Conservation (phyloP, 345 rosid genomes). For the Hevea brasiliensis region DNA sequence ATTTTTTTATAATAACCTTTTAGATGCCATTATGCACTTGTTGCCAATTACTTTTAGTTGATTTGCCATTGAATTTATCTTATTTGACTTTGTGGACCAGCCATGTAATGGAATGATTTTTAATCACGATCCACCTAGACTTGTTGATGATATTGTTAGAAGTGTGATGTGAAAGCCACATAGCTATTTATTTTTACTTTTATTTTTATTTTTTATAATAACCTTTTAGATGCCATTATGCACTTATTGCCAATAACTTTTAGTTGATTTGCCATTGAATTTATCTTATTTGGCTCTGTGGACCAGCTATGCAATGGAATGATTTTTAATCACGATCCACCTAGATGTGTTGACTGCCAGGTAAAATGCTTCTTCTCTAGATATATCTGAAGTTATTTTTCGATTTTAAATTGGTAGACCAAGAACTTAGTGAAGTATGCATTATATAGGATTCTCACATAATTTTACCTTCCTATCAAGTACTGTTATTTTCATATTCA, state of each 20-base stretch:
- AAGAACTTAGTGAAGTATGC: neutral
- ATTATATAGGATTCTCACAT: neutral
- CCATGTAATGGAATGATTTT: slow-evolving; percentile 79
- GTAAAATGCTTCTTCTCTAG: slow-evolving; percentile 43
- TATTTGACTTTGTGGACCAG: slow-evolving; percentile 53
- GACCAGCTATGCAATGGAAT: slow-evolving; percentile 84
- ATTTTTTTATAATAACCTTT: neutral
- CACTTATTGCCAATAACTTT: slow-evolving; percentile 2
- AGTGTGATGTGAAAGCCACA: neutral
- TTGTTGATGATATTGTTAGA: slow-evolving; percentile 35
- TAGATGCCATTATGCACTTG: neutral
- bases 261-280: slow-evolving; percentile 33
- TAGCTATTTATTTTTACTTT: neutral
- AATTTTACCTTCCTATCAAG: neutral
- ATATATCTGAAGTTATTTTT: slow-evolving; percentile 15
- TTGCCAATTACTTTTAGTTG: slow-evolving; percentile 17
- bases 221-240: neutral
- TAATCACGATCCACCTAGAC: slow-evolving; percentile 85
- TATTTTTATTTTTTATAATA: neutral
- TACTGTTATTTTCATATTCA: neutral
- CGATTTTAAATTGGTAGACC: neutral
- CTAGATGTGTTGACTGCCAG: slow-evolving; percentile 74
- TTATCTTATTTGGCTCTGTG: slow-evolving; percentile 29
- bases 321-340: slow-evolving; percentile 89
- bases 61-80: slow-evolving; percentile 33